Conservation (phyloP, 495 filamentous ascomycete genomes). For the Annulohypoxylon bovei region DNA sequence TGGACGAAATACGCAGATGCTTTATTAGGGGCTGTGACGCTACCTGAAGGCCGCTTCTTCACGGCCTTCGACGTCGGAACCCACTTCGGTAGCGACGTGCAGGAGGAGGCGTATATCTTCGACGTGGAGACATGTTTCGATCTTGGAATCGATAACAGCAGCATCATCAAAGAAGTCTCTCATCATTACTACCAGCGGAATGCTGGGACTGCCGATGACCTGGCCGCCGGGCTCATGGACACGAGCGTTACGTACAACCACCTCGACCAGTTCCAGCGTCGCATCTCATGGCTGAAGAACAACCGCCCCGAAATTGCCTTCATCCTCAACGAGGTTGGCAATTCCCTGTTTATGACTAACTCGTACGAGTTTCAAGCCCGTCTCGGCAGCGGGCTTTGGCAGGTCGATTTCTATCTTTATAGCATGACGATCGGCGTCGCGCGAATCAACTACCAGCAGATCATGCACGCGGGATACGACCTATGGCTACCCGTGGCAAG, state of each 20-base stretch:
- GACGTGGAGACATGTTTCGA: slow-evolving; percentile 43
- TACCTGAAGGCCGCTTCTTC: slow-evolving; percentile 39
- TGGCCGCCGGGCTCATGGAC: slow-evolving; percentile 40
- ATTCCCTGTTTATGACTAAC: slow-evolving; percentile 40
- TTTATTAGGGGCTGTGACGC: slow-evolving; percentile 23
- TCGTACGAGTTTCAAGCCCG: slow-evolving; percentile 41
- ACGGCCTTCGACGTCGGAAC: slow-evolving; percentile 43
- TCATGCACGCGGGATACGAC: slow-evolving; percentile 47
- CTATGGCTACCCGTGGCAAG: slow-evolving; percentile 46
- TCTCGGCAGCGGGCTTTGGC: slow-evolving; percentile 45
- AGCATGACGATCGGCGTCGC: slow-evolving; percentile 39
- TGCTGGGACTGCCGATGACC: slow-evolving; percentile 37
- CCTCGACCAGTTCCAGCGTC: slow-evolving; percentile 36
- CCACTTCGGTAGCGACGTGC: slow-evolving; percentile 25
- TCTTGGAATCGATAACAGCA: slow-evolving; percentile 40
- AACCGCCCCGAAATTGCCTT: slow-evolving; percentile 39
- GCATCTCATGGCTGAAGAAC: slow-evolving; percentile 36
- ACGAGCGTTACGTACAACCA: slow-evolving; percentile 31
- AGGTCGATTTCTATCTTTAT: slow-evolving; percentile 46
- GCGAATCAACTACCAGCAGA: slow-evolving; percentile 48
- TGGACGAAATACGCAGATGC: slow-evolving; percentile 42
- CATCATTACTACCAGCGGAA: slow-evolving; percentile 44
- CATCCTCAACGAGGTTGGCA: slow-evolving; percentile 46
- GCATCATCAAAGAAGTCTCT: slow-evolving; percentile 43
- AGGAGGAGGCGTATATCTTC: slow-evolving; percentile 31